These are phyloP conservation scores for Lecanoromycetidae sp. DNA, from an alignment of 2,329 filamentous ascomycete genomes.

Conservation along the genomic window DNA sequence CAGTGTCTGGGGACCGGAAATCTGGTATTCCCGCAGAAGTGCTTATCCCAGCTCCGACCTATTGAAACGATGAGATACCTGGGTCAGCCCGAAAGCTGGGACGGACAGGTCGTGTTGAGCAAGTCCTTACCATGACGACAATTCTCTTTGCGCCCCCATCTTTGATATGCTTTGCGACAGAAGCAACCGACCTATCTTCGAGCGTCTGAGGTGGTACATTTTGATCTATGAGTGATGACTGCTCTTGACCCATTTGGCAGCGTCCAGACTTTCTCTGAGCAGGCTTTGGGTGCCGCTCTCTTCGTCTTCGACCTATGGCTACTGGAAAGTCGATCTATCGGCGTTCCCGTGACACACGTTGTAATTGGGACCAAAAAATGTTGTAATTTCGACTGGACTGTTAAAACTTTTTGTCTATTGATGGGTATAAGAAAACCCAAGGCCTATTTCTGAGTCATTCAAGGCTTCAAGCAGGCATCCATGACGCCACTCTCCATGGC, in stretches of 20 bases:
- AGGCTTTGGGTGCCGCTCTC: constrained; percentile 30
- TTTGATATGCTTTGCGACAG: constrained; percentile 69
- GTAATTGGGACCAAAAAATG: no score
- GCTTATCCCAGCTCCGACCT: constrained; percentile 72
- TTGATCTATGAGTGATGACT: constrained; percentile 55
- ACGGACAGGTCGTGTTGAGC: background rate
- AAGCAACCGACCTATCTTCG: constrained; percentile 54
- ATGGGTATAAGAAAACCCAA: no score
- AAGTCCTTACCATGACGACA: constrained; percentile 56
- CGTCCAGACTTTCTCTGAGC: constrained; percentile 20
- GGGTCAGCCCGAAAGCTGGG: background rate
- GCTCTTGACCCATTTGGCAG: constrained; percentile 73
- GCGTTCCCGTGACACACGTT: no score
- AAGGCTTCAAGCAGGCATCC: no score
- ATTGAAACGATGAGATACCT: background rate
- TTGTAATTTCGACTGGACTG: no score
- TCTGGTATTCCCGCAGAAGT: constrained; percentile 63
- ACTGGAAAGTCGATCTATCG: constrained; percentile 1
- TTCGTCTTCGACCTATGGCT: constrained; percentile 42
- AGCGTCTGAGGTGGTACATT: constrained; percentile 54
- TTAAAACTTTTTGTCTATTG: no score
- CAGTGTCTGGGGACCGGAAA: constrained; percentile 85
- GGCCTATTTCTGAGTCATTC: no score
- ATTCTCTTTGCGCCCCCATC: constrained; percentile 56
- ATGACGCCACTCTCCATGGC: no score